Conservation (phyloP, 2,329 filamentous ascomycete genomes). For the Nothophaeocryptopus gaeumannii region DNA sequence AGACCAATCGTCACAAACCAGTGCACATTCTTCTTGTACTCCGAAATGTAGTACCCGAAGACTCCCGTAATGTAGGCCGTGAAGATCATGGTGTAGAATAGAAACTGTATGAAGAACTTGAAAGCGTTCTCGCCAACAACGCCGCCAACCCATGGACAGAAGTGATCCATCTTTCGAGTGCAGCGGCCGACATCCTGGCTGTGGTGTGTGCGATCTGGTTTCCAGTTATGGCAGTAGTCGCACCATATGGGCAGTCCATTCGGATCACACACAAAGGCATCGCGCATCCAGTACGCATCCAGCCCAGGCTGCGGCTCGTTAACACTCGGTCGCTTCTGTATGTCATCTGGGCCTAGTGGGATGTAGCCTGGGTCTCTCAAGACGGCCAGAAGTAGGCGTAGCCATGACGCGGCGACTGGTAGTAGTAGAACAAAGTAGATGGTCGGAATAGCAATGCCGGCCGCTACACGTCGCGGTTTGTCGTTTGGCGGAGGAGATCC, state of each 20-base stretch:
- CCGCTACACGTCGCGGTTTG: slow-evolving; percentile 45
- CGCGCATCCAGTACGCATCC: slow-evolving; percentile 74
- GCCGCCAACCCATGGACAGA: slow-evolving; percentile 93
- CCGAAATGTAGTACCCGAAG: slow-evolving; percentile 61
- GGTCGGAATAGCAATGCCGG: slow-evolving; percentile 67
- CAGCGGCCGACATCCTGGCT: slow-evolving; percentile 79
- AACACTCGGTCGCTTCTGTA: slow-evolving; percentile 12
- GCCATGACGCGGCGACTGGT: slow-evolving; percentile 64
- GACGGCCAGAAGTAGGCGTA: slow-evolving; percentile 68
- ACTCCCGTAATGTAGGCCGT: slow-evolving; percentile 64
- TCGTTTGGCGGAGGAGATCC: slow-evolving; percentile 35
- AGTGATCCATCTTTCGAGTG: slow-evolving; percentile 89
- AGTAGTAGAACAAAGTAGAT: slow-evolving; percentile 71
- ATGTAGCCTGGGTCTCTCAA: slow-evolving; percentile 70
- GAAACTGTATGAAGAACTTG: slow-evolving; percentile 92
- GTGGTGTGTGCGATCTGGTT: slow-evolving; percentile 83
- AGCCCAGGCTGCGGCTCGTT: slow-evolving; percentile 60
- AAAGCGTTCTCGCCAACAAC: slow-evolving; percentile 76
- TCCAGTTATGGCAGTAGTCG: slow-evolving; percentile 78
- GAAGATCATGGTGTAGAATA: slow-evolving; percentile 67
- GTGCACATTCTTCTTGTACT: slow-evolving; percentile 51
- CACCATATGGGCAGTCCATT: slow-evolving; percentile 89
- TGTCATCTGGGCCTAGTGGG: slow-evolving; percentile 53
- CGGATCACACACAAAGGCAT: slow-evolving; percentile 78
- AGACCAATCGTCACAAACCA: slow-evolving; percentile 67